Evolutionary conservation across 2,329 filamentous ascomycete genomes (phyloP).

Genomic region (Knufia petricola): DNA sequence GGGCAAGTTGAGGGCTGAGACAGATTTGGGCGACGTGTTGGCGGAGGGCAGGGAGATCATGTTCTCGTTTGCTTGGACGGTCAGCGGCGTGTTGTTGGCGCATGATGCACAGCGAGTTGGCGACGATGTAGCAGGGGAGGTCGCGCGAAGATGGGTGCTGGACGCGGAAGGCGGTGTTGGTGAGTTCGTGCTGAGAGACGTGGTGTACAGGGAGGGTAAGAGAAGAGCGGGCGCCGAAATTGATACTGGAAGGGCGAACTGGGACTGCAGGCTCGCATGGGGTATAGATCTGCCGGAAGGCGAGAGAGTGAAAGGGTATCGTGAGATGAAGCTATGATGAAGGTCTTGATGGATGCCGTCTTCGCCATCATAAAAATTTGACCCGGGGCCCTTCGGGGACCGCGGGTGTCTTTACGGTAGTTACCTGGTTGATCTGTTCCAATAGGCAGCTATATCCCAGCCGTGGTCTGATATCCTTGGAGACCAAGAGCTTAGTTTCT

Average conservation of each 20-base stretch:
- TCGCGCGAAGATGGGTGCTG: conserved; percentile 31
- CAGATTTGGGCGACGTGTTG: conserved; percentile 16
- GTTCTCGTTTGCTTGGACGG: conserved; percentile 30
- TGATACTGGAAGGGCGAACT: conserved; percentile 14
- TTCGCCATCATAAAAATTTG: too few relatives aligned
- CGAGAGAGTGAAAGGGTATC: too few relatives aligned
- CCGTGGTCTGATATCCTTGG: too few relatives aligned
- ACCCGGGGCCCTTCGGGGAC: too few relatives aligned
- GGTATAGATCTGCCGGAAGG: conserved; percentile 25
- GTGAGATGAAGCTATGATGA: too few relatives aligned
- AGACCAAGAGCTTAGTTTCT: too few relatives aligned
- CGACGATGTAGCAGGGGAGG: conserved; percentile 26
- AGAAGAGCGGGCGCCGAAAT: conserved; percentile 8
- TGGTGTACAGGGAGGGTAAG: conserved; percentile 18
- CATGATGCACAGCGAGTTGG: conserved; percentile 31
- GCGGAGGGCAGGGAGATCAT: conserved; percentile 26
- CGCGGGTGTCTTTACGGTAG: too few relatives aligned
- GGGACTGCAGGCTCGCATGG: conserved; percentile 29
- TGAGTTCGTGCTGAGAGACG: conserved; percentile 24
- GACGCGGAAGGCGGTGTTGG: conserved; percentile 26
- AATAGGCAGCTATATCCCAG: too few relatives aligned
- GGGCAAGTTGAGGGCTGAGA: conserved; percentile 4
- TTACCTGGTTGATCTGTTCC: too few relatives aligned
- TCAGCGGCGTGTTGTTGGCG: conserved; percentile 28
- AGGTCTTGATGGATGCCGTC: too few relatives aligned